Evolutionary conservation across 306 rosid genomes (phyloP), one percentile per base, ranked within the genome.

Genomic region (Trichosanthes truncata): DNA sequence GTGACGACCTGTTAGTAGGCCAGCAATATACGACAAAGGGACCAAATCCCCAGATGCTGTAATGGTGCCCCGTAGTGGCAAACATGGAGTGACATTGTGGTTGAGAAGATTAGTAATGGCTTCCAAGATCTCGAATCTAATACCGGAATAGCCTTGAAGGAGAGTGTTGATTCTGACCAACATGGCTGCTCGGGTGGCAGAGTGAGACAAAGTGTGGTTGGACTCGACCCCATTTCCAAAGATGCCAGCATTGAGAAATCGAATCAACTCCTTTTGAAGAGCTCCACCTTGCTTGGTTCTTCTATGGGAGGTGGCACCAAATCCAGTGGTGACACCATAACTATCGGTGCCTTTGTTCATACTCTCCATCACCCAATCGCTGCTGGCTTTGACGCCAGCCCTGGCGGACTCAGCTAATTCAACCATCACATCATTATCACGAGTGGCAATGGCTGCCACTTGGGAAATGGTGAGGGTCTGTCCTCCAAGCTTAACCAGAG

Each of bases 201-300:
- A 53, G 25, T 53, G 60, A 53, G 60, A 26, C 60, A 53, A n/a
- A 53, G 26, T 53, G 13, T 56, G 61, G 29, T 81, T 91, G 93
- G 96, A 51, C 57, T 91, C 96, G 13, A 87, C 87, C 13, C 92
- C 90, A 25, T 82, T 84, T 66, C 98, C 97, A 73, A 91, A 91
- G 56, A 93, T 88, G 60, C 98, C 98, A 81, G 96, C 91, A 26
- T 93, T 93, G 89, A 93, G 84, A 59, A 93, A 91, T 84, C 98
- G 84, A 68, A 94, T 94, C 0, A 56, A 0, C 61, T 56, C 61
- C 61, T 56, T 56, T 21, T 56, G 61, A 56, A 56, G 61, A 56
- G 61, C 98, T 61, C 85, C 97, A 3, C 97, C 98, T 21, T 94
- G 88, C 14, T 92, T 90, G 75, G 98, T 94, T 78, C 97, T 82